These are phyloP conservation scores for Entomortierella beljakovae DNA, from an alignment of 192 early-diverging fungal genomes.

Conservation along the genomic window DNA sequence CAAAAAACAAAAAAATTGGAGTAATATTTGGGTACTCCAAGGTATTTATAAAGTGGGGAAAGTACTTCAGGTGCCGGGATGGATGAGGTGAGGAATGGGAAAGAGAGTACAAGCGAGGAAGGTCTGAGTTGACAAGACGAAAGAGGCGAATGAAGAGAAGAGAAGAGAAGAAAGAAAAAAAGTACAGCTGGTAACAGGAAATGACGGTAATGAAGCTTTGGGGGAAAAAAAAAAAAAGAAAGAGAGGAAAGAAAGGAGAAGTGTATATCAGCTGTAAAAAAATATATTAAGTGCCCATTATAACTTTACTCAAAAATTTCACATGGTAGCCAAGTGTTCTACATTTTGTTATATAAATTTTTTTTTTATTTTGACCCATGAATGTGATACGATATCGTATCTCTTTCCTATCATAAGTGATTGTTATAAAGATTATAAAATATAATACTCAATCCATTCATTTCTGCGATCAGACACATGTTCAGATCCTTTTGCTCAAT, in stretches of 20 bases:
- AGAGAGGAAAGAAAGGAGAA: background rate
- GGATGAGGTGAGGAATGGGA: background rate
- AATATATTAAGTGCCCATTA: too few species aligned
- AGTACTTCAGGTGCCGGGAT: background rate
- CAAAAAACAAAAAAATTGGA: background rate
- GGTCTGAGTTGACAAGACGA: background rate
- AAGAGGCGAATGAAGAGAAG: constrained; percentile 6
- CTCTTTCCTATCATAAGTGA: background rate
- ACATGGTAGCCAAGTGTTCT: background rate
- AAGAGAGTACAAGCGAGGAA: background rate
- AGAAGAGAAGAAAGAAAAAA: background rate
- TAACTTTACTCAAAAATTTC: too few species aligned
- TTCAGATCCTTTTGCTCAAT: background rate
- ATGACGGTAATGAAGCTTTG: background rate
- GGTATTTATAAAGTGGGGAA: constrained; percentile 3
- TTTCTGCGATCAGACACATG: background rate
- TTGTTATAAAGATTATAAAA: background rate
- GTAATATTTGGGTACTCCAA: too few species aligned
- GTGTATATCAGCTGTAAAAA: too few species aligned
- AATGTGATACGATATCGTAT: too few species aligned
- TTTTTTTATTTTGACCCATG: background rate
- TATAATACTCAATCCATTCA: background rate
- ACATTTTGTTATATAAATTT: background rate
- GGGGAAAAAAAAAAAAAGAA: constrained; percentile 3
- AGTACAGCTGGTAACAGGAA: background rate